These are phyloP conservation scores for Monosporozyma solicola DNA, from an alignment of 805 yeast species.

Conservation along the genomic window DNA sequence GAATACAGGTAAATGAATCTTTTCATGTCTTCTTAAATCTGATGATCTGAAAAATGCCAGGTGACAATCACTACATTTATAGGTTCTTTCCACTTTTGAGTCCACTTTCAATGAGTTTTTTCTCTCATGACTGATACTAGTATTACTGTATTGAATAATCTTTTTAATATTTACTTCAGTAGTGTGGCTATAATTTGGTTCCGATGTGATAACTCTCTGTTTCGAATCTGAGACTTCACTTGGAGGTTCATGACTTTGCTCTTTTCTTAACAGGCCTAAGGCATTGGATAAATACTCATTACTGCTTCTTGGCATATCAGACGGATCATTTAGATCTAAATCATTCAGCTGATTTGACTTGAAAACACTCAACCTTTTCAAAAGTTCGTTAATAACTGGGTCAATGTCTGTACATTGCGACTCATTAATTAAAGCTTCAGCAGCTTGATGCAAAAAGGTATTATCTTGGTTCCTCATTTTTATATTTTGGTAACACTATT, in stretches of 20 bases:
- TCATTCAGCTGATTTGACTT: background rate
- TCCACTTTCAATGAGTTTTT: background rate
- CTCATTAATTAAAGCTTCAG: conserved; percentile 19
- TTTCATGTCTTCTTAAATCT: conserved; percentile 65
- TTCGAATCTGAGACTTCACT: background rate
- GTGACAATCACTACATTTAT: conserved; percentile 48
- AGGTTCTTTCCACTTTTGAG: conserved; percentile 13
- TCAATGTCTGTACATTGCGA: conserved; percentile 12
- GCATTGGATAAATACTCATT: background rate
- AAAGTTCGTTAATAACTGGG: conserved; percentile 18
- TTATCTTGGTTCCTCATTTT: conserved; percentile 12
- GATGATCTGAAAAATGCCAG: conserved; percentile 57
- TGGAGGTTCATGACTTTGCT: background rate
- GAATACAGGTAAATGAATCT: conserved; percentile 57
- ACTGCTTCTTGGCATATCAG: background rate
- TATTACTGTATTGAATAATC: background rate
- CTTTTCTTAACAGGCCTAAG: background rate
- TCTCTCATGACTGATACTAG: background rate
- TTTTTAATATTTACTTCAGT: background rate
- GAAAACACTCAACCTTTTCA: conserved; percentile 9
- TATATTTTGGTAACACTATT: background rate
- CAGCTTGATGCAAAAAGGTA: conserved; percentile 18
- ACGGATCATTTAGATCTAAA: background rate
- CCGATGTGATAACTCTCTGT: background rate
- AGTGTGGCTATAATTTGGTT: background rate